Evolutionary conservation across 192 early-diverging fungal species (phyloP).

Genomic region (Podila horticola): DNA sequence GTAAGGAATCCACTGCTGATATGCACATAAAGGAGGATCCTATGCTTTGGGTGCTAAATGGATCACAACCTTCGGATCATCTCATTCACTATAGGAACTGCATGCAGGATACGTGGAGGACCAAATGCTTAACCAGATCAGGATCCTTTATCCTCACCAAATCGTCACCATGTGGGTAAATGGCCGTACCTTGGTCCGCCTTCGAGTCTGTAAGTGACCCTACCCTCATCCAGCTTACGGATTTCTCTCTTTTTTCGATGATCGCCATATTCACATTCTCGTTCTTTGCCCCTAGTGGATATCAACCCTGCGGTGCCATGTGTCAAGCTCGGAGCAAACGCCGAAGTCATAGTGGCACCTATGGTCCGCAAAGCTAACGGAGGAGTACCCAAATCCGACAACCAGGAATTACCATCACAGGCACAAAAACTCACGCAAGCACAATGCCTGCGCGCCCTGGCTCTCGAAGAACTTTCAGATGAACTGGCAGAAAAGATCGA

Average conservation of each 20-base stretch:
- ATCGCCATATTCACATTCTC: neutral
- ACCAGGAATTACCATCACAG: constrained; percentile 38
- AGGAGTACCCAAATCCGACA: constrained; percentile 21
- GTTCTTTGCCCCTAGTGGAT: constrained; percentile 55
- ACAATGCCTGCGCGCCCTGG: constrained; percentile 44
- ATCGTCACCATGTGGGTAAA: constrained; percentile 82
- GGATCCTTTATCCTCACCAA: constrained; percentile 72
- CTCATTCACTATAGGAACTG: constrained; percentile 57
- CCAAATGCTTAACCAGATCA: constrained; percentile 72
- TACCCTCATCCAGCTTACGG: neutral
- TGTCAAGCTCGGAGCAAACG: constrained; percentile 68
- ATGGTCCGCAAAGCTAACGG: constrained; percentile 62
- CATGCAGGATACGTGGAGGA: constrained; percentile 81
- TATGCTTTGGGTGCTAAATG: neutral
- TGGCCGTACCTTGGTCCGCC: constrained; percentile 68
- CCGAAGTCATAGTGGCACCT: constrained; percentile 80
- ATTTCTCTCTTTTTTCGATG: neutral
- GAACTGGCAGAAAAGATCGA: constrained; percentile 27
- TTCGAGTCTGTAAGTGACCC: constrained; percentile 63
- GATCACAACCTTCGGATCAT: no score
- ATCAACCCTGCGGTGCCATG: constrained; percentile 59
- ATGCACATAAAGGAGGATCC: neutral
- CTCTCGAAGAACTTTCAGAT: constrained; percentile 32
- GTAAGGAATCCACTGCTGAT: constrained; percentile 39
- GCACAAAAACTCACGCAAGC: constrained; percentile 46